Conservation (phyloP, 768 basidiomycete species). For the Calocybe indica region DNA sequence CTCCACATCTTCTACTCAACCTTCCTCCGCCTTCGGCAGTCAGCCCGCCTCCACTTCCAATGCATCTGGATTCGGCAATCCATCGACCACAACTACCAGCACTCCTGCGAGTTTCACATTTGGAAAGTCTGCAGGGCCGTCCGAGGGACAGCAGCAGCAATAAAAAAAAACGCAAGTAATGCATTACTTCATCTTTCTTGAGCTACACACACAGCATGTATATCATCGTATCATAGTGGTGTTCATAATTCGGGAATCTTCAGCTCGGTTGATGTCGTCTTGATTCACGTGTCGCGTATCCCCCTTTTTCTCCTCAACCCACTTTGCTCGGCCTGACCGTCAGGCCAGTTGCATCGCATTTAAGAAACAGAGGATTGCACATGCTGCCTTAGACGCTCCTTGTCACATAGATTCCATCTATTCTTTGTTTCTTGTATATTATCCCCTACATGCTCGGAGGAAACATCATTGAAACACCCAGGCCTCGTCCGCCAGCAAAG, state of each 20-base stretch:
- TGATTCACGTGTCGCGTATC: not conserved
- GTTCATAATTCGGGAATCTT: conserved; percentile 1
- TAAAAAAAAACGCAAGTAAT: conserved; percentile 1
- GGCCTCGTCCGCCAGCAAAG: conserved; percentile 70
- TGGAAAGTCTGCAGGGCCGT: conserved; percentile 11
- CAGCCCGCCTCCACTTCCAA: conserved; percentile 12
- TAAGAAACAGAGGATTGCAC: no score
- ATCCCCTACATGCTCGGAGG: conserved; percentile 25
- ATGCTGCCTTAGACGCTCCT: no score
- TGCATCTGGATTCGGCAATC: conserved; percentile 25
- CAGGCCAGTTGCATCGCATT: no score
- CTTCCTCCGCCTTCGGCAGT: conserved; percentile 14
- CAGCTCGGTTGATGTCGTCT: not conserved
- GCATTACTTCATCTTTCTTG: not conserved
- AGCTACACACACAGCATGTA: conserved; percentile 6
- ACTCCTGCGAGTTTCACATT: conserved; percentile 8
- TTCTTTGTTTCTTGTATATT: conserved; percentile 1
- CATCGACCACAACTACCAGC: not conserved
- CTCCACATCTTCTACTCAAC: conserved; percentile 21
- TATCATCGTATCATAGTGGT: conserved; percentile 12
- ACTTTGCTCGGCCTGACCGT: no score
- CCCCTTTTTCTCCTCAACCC: not conserved
- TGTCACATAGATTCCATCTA: not conserved
- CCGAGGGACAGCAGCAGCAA: conserved; percentile 21
- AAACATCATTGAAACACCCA: conserved; percentile 41